phyloP scores from a whole-genome alignment of 345 rosid species.

The Arabidopsis arenosa region DNA sequence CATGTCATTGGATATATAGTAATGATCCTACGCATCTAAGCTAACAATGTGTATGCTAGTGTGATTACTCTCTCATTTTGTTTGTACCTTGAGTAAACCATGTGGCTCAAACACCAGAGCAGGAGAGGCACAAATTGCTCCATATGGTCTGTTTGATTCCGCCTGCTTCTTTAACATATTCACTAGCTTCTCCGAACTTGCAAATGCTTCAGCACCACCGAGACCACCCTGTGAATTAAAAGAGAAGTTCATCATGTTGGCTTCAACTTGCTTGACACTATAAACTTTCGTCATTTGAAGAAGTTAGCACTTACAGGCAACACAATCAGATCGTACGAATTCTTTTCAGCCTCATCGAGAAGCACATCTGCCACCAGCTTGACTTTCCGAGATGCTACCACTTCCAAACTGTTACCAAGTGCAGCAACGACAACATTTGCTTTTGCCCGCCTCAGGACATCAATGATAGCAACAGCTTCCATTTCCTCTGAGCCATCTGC shows the following conservation, averaged over 20 bases:
- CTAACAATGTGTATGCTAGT: not conserved
- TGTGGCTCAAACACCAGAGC: constrained; percentile 88
- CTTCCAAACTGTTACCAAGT: constrained; percentile 76
- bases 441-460: constrained; percentile 81
- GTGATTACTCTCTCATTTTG: constrained; percentile 1
- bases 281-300: not conserved
- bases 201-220: constrained; percentile 93
- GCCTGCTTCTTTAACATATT: constrained; percentile 74
- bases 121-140: constrained; percentile 97
- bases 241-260: not conserved
- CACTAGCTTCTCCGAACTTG: constrained; percentile 80
- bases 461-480: constrained; percentile 86
- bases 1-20: not conserved
- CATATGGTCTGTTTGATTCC: constrained; percentile 80
- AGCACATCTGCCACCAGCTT: constrained; percentile 85
- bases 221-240: constrained; percentile 73
- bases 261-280: constrained; percentile 13
- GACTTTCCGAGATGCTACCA: constrained; percentile 82
- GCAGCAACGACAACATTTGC: constrained; percentile 88
- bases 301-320: constrained; percentile 66
- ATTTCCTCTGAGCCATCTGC: constrained; percentile 93
- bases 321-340: constrained; percentile 82
- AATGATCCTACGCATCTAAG: constrained; percentile 7
- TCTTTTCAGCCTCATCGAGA: constrained; percentile 84
- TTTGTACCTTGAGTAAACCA: constrained; percentile 84